Evolutionary conservation across 108 stramenopile species (phyloP), one percentile per base, ranked within the genome.

Genomic region (Nannochloropsis oceanica): DNA sequence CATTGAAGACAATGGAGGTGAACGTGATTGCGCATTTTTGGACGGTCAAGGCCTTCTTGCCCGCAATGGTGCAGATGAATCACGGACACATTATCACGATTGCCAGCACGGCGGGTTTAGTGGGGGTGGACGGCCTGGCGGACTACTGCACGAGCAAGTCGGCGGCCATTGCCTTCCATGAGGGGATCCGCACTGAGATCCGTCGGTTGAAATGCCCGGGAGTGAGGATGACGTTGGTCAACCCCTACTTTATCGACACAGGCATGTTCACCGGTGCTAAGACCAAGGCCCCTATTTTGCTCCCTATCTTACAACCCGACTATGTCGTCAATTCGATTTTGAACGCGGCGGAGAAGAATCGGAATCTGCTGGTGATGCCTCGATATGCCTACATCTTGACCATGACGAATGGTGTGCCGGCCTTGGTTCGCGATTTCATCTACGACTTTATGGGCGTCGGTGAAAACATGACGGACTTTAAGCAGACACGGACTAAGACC

Each of bases 251-350:
- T 82, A 90, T 90, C 44, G 44, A 87, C 73, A 90, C 90, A 14
- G 90, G 90, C 43, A 90, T 90, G 90, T 90, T 90, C 43, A 87
- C 88, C 83, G 90, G 87, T 18, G 88, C 50, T 26, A 86, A 85
- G 25, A 27, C 44, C 18, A 83, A 85, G 34, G 82, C 81, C 18
- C 27, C 20, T 24, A 83, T 82, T 44, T 42, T 90, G 25, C 79
- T 90, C 12, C 90, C 90, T 22, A 82, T 90, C 26, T 44, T 90
- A 11, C 25, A 90, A 82, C 87, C 90, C 13, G 46, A 86, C 2
- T 90, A 86, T 44, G 90, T 86, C 43, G 90, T 43, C 13, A 46
- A 84, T 34, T 44, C 25, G 24, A 84, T 86, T 43, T 43, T 90
- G 18, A 44, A 84, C 34, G 90, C 86, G 44, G 44, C 88, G 22